Evolutionary conservation across 768 basidiomycete species (phyloP), one percentile per base, ranked within the genome.

Genomic region (Suillus spraguei): DNA sequence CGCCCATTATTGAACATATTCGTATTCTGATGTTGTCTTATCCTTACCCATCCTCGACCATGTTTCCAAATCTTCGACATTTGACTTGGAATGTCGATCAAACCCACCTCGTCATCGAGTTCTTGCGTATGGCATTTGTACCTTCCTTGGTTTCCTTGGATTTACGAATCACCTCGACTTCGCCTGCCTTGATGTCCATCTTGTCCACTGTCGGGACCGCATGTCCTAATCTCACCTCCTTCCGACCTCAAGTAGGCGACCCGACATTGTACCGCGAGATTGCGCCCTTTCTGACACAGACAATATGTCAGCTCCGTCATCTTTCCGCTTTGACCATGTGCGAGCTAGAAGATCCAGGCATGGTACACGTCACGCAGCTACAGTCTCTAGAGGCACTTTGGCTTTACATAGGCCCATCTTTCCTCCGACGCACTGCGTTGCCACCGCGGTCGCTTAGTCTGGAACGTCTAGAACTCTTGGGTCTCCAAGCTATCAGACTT

Each of bases 171-270:
- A 13, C 24, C 24, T 58, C 38, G 3, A 41, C 36, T 39, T 58
- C 52, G 20, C 52, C 33, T 2, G 33, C 52, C 33, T 28, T 58
- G 38, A 52, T 62, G 16, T 67, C 60, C 2, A 66, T 74, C 33
- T 67, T 74, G 6, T 61, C 67, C 1, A 59, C 68, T 36, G 55
- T 74, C 24, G 69, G 70, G 0, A 63, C 59, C 0, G 49, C 66
- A 8, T 74, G 72, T 58, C 72, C 73, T 13, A 70, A 75, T 24
- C 66, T 74, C 33, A 67, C 63, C 1, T 70, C 70, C 2, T 74
- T 75, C 20, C 38, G 16, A 28, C 16, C 38, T 39, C 38, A 41
- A 41, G 17, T 58, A 24, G 16, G 6, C 2, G 16, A 56, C 36
- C 38, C 22, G 22, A 39, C 5, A 16, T 17, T 24, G 16, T 16